Evolutionary conservation across 2,329 filamentous ascomycete genomes (phyloP).

Genomic region (Apiospora aurea): DNA sequence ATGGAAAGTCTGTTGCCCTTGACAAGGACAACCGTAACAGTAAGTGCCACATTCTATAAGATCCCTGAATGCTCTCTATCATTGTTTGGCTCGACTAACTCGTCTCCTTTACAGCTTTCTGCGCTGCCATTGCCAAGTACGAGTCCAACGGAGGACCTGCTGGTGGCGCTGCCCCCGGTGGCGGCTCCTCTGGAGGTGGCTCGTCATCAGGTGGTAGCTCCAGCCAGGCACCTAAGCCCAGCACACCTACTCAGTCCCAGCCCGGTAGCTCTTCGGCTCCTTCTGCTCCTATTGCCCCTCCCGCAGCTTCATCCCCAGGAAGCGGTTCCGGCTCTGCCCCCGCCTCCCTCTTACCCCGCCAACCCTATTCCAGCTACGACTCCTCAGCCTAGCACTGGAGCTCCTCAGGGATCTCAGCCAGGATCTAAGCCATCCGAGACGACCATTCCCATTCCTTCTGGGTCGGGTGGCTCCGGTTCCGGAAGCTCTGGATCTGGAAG

Average conservation of each 20-base stretch:
- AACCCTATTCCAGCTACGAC: not conserved
- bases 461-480: not conserved
- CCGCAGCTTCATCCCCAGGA: not conserved
- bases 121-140: constrained; percentile 66
- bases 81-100: not conserved
- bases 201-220: constrained; percentile 17
- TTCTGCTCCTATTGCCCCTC: not conserved
- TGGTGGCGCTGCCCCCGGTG: constrained; percentile 20
- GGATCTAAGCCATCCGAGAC: constrained; percentile 19
- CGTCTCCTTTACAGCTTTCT: constrained; percentile 51
- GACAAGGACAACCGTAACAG: constrained; percentile 63
- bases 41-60: not conserved
- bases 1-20: constrained; percentile 60
- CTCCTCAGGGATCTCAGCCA: constrained; percentile 15
- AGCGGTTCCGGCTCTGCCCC: not conserved
- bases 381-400: not conserved
- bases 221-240: constrained; percentile 14
- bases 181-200: constrained; percentile 16
- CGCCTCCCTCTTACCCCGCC: not conserved
- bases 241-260: not conserved
- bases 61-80: not conserved
- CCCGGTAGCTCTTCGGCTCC: not conserved
- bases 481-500: not conserved
- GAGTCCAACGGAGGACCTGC: constrained; percentile 32
- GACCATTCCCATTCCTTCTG: constrained; percentile 9